A percentile compares a stretch with the other conserved stretches of the same genome.
These are phyloP conservation scores for Quercus glauca DNA, from an alignment of 306 rosid species.

Conservation along the genomic window DNA sequence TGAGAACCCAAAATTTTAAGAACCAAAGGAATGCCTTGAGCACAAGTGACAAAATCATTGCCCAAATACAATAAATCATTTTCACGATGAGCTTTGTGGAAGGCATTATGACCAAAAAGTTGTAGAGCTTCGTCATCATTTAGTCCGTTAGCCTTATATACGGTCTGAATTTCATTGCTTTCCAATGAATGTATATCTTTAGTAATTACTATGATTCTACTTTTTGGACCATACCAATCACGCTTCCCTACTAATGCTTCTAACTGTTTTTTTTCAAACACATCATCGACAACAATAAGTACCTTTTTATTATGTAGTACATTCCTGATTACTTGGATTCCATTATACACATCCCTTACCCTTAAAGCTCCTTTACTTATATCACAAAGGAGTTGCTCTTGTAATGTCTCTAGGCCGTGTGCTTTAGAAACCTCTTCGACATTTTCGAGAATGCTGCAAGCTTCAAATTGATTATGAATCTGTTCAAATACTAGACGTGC, in stretches of 20 bases:
- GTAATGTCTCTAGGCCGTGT: fast-evolving
- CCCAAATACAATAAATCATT: fast-evolving
- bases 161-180: background rate
- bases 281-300: background rate
- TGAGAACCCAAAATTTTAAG: no score
- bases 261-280: fast-evolving
- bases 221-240: background rate
- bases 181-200: fast-evolving
- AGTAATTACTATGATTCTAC: background rate
- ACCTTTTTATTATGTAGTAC: background rate
- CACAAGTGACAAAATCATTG: no score
- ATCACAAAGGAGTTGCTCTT: no score
- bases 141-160: background rate
- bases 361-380: no score
- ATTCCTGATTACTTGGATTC: background rate
- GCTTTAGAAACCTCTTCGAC: no score
- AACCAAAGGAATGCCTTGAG: no score
- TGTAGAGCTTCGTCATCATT: fast-evolving
- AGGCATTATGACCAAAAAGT: no score
- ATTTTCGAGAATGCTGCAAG: no score
- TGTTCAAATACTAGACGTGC: fast-evolving
- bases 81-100: no score
- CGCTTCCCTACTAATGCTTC: background rate
- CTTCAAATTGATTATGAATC: no score
- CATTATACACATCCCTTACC: fast-evolving